Base-by-base conservation (phyloP, 2,329 filamentous ascomycete species). In the Diaporthe sp. region DNA sequence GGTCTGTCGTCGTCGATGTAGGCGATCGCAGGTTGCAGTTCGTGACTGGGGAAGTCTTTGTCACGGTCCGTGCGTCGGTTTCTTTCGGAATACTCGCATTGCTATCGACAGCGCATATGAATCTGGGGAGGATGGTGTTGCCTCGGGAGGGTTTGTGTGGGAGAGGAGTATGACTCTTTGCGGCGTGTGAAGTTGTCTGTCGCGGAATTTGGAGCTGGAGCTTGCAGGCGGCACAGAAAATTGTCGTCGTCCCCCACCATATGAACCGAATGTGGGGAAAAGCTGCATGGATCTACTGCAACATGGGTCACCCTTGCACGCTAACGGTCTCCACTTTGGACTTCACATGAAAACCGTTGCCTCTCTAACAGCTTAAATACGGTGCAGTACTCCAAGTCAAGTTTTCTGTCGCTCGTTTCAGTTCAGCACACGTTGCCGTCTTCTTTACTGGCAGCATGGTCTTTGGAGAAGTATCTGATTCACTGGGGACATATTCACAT, bases 211-310 rank as follows among this genome's bases (percentile, higher is more conserved):
- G 58, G 65, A 68, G 44, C 22, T 65, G 71, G n/a, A 65, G 71
- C 51, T 65, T 25, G 62, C 44, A 37, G n/a, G 34, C 31, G 70
- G 71, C 58, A 31, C 71, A 55, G 71, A 73, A 73, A 73, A 73
- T 73, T 73, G 71, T 62, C 15, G 71, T 73, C 71, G 71, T 73
- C 71, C 58, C 71, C 71, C 58, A 73, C 71, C 71, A 73, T 60
- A 46, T 60, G 37, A 31, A 42, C 53, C 31, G 7, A 42, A 70
- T 70, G 65, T 70, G 65, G 65, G 65, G 62, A 39, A 70, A 39
- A 12, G 46, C 65, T 70, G 65, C 46, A 70, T 55, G 49, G 65
- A 55, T 70, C 49, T 39, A 12, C 49, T 37, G 34, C 49, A n/a
- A 22, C 49, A 70, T 28, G 49, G 49, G 46, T 5, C 19, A 46